Conservation (phyloP, 495 filamentous ascomycete genomes). For the Cryomyces antarcticus region DNA sequence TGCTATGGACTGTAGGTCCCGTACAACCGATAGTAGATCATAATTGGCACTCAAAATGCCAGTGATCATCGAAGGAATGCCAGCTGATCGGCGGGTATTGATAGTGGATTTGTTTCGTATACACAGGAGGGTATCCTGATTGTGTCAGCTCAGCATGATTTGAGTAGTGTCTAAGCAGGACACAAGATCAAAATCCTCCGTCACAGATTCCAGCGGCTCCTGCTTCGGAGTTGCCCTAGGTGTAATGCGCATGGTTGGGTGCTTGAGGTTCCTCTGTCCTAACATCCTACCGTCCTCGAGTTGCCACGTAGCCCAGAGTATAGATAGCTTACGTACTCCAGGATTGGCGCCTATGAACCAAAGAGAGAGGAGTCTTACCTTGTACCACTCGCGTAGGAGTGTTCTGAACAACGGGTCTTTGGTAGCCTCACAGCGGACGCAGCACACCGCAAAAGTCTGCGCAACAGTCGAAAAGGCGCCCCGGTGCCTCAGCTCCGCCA, state of each 20-base stretch:
- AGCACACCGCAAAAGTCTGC: slow-evolving; percentile 65
- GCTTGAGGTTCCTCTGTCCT: neutral
- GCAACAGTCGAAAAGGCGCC: slow-evolving; percentile 90
- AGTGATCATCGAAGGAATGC: slow-evolving; percentile 66
- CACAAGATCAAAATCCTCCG: too few relatives aligned
- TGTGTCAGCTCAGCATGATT: neutral
- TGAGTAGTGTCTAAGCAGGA: neutral
- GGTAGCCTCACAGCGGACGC: slow-evolving; percentile 25
- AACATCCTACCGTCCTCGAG: too few relatives aligned
- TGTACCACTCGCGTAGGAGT: slow-evolving; percentile 42
- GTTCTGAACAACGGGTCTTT: slow-evolving; percentile 22
- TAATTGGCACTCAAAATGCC: slow-evolving; percentile 45
- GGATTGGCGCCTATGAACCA: too few relatives aligned
- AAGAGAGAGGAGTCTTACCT: slow-evolving; percentile 24
- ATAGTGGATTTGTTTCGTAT: slow-evolving; percentile 54
- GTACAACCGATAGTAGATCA: slow-evolving; percentile 29
- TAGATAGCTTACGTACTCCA: too few relatives aligned
- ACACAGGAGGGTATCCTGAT: slow-evolving; percentile 4
- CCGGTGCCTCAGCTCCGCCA: slow-evolving; percentile 67
- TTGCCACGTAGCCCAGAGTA: too few relatives aligned
- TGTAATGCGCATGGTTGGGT: neutral
- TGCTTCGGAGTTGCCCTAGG: neutral
- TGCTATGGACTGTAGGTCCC: slow-evolving; percentile 37
- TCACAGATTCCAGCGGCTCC: too few relatives aligned
- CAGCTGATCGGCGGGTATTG: slow-evolving; percentile 76